Percentiles rank a stretch among this genome's conserved stretches.
phyloP scores from a whole-genome alignment of 331 rosid species.

The Rhamnella rubrinervis region DNA sequence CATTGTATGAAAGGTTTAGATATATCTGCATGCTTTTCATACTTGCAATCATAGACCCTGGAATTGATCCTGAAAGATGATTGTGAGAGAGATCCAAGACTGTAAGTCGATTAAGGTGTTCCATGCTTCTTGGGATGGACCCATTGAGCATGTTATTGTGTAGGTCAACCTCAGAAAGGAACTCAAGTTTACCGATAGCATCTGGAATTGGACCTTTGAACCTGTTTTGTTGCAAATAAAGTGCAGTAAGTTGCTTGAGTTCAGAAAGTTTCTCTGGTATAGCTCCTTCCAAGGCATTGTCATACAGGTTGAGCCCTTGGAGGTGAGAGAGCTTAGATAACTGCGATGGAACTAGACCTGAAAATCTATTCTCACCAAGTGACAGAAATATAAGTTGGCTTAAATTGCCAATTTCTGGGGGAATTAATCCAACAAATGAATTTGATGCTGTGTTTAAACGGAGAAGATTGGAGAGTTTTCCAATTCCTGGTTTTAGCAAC shows the following conservation, averaged over 20 bases:
- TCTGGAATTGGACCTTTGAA: constrained; percentile 73
- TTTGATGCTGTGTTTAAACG: constrained; percentile 33
- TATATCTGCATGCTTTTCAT: constrained; percentile 58
- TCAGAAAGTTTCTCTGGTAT: constrained; percentile 56
- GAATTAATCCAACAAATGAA: constrained; percentile 68
- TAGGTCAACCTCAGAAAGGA: constrained; percentile 63
- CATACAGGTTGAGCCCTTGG: constrained; percentile 56
- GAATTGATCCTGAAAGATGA: constrained; percentile 59
- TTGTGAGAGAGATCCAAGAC: constrained; percentile 73
- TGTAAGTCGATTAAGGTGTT: constrained; percentile 40
- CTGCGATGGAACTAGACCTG: constrained; percentile 65
- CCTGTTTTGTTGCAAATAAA: constrained; percentile 52
- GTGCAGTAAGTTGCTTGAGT: constrained; percentile 40
- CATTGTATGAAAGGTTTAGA: constrained; percentile 68
- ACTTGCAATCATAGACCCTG: constrained; percentile 38
- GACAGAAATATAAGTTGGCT: constrained; percentile 42
- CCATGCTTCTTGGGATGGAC: constrained; percentile 60
- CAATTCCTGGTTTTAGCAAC: constrained; percentile 48
- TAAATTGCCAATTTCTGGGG: constrained; percentile 64
- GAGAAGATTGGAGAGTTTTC: constrained; percentile 51
- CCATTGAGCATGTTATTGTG: constrained; percentile 66
- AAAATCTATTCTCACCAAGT: constrained; percentile 55
- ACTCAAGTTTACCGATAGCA: constrained; percentile 54
- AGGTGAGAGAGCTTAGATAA: constrained; percentile 59
- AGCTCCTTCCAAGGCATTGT: constrained; percentile 58